Percentiles rank a stretch among this genome's conserved stretches.
Conservation (phyloP, 352 stramenopile genomes). For the Phytophthora sojae region DNA sequence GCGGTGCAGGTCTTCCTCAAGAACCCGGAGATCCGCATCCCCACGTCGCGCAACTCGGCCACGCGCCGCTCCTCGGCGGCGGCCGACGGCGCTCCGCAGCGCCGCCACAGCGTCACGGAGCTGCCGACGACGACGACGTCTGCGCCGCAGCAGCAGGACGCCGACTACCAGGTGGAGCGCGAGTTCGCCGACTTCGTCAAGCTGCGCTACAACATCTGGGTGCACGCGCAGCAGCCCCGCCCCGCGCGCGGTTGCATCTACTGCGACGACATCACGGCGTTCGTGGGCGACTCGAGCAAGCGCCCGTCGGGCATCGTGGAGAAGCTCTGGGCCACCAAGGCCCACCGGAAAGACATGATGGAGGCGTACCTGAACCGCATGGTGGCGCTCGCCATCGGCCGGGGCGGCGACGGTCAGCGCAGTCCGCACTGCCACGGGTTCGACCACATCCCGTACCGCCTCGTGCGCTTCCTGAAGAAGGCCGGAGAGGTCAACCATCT, state of each 20-base stretch:
- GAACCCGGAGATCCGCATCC: slow-evolving; percentile 54
- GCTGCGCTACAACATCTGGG: slow-evolving; percentile 51
- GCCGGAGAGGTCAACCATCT: slow-evolving; percentile 32
- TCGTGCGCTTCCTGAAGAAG: slow-evolving; percentile 49
- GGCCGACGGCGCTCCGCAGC: slow-evolving; percentile 15
- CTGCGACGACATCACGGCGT: slow-evolving; percentile 47
- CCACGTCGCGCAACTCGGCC: slow-evolving; percentile 41
- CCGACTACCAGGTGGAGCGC: slow-evolving; percentile 52
- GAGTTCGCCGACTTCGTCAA: slow-evolving; percentile 49
- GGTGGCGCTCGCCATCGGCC: slow-evolving; percentile 40
- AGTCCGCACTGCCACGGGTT: slow-evolving; percentile 46
- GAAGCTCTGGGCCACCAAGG: slow-evolving; percentile 39
- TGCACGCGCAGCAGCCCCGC: slow-evolving; percentile 48
- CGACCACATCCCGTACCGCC: slow-evolving; percentile 49
- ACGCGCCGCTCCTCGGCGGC: slow-evolving; percentile 28
- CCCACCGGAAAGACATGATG: slow-evolving; percentile 41
- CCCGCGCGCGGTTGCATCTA: slow-evolving; percentile 41
- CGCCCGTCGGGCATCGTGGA: slow-evolving; percentile 38
- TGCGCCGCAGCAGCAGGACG: slow-evolving; percentile 12
- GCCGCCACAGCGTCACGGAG: slow-evolving; percentile 22
- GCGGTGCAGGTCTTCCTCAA: slow-evolving; percentile 55
- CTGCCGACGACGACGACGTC: background rate
- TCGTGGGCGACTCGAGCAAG: slow-evolving; percentile 39
- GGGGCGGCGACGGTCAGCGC: slow-evolving; percentile 39
- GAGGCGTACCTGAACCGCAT: slow-evolving; percentile 45